Evolutionary conservation across 1,284 basidiomycete species (phyloP), one percentile per base, ranked within the genome.

Genomic region (Melampsora americana): DNA sequence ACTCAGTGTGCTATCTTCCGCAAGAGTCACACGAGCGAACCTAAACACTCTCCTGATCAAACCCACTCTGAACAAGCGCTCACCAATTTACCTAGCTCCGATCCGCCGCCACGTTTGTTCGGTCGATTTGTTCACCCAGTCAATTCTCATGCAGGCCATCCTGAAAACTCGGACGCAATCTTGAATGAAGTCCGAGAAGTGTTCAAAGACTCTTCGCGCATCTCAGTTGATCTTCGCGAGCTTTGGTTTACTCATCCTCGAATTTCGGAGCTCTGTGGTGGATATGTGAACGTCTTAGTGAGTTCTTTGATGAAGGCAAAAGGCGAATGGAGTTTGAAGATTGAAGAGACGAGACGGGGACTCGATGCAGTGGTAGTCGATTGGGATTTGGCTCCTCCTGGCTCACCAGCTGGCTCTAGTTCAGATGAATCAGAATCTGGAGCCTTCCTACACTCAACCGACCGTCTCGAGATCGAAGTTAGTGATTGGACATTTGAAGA

Each of bases 1-100:
- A 74, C 71, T 44, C 71, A 74, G 42, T 56, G 44, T 20, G 71
- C 62, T 5, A 46, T 74, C 32, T 74, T 74, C 26, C 42, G 50
- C 7, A 64, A 46, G 20, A 26, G 42, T 53, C 23, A 53, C 23
- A 18, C 50, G 23, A 16, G 4, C 23, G 50, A 53, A 53, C 9
- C 35, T 35, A 35, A 35, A 3, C 35, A 35, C 3, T 53, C 50
- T 53, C 18, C 5, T 20, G 18, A 23, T 23, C 50, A 53, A 23
- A 12, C 50, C 18, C 50, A 23, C 16, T 53, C 50, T 18, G 16
- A 20, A 18, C 50, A 4, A 53, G 18, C 2, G 14, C 50, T 53
- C 14, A 16, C 50, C 23, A 20, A 2, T 53, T 12, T 20, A 20
- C 14, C 50, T 53, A 18, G 18, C 50, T 53, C 50, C 5, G 50